Evolutionary conservation across 371 early-diverging fungal genomes (phyloP), one percentile per base, ranked within the genome.

Genomic region (Smittium mucronatum): DNA sequence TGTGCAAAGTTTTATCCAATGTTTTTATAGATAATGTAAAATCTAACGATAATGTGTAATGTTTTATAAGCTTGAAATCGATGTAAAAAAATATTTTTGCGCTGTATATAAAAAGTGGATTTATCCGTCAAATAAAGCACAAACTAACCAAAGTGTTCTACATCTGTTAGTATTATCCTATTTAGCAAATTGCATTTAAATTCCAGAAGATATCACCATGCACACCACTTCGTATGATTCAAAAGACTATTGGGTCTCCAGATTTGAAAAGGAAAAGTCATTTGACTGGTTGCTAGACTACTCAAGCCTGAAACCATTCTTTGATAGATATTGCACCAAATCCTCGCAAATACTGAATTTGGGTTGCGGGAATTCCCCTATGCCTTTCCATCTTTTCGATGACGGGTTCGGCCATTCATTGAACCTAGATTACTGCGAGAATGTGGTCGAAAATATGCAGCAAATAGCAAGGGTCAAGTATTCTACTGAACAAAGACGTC

Each of bases 311-410:
- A 58, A 47, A 36, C 64, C 65, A 11, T 57, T 69, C 15, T 17
- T 80, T 26, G 66, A 67, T 2, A 65, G 64, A 26, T 36, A 72
- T n/a, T 70, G 74, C 30, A 21, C 25, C 5, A 33, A 63, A 36
- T 25, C 36, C 30, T 29, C 30, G 21, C 16, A 21, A 29, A 75
- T 81, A 17, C 59, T 81, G 30, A 74, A 78, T 32, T 33, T 79
- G 17, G 87, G 87, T 0, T 83, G 83, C 70, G 87, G 87, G 0
- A 86, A 85, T 72, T 81, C 81, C 15, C 70, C 67, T 1, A 74
- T 86, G n/a, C 74, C 78, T 0, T 74, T 80, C 64, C 81, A 84
- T 29, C 61, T 84, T 68, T 72, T 72, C 2, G 75, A 80, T 31
- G 32, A 35, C 47, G 83, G 83, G 2, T 34, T 58, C 15, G 61